A percentile compares a stretch with the other conserved stretches of the same genome.
These are phyloP conservation scores for Pichia nakasei DNA, from an alignment of 805 yeast species.

Conservation along the genomic window DNA sequence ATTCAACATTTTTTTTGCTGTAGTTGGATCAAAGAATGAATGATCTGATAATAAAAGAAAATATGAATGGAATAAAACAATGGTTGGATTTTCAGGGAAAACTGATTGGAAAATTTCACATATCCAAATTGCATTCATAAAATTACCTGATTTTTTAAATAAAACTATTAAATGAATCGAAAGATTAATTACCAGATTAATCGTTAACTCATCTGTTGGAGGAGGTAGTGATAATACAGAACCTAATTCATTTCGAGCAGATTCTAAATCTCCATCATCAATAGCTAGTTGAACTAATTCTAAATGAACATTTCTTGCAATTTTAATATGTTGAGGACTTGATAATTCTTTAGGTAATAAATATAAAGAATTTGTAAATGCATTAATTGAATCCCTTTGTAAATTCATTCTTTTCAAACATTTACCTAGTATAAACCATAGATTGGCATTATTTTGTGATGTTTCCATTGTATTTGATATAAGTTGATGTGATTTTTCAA, in stretches of 20 bases:
- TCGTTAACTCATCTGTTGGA: slow-evolving; percentile 18
- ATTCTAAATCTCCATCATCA: slow-evolving; percentile 40
- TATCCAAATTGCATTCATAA: slow-evolving; percentile 39
- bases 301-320: slow-evolving; percentile 44
- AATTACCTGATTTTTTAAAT: slow-evolving; percentile 42
- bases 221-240: slow-evolving; percentile 44
- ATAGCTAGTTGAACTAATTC: slow-evolving; percentile 50
- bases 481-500: slow-evolving; percentile 41
- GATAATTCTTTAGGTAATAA: slow-evolving; percentile 31
- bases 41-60: slow-evolving; percentile 30
- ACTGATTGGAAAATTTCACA: slow-evolving; percentile 40
- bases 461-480: slow-evolving; percentile 16
- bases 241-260: slow-evolving; percentile 41
- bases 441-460: slow-evolving; percentile 28
- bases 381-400: slow-evolving; percentile 37
- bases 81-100: slow-evolving; percentile 36
- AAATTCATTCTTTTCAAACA: slow-evolving; percentile 35
- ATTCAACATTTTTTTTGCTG: slow-evolving; percentile 30
- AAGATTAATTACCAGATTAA: slow-evolving; percentile 39
- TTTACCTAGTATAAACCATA: slow-evolving; percentile 44
- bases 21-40: slow-evolving; percentile 25
- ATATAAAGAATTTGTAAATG: slow-evolving; percentile 37
- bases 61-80: slow-evolving; percentile 42
- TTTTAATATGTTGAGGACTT: slow-evolving; percentile 30
- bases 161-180: slow-evolving; percentile 30